phyloP scores from a whole-genome alignment of 2,329 filamentous ascomycete species.

The Apiospora phragmitis region DNA sequence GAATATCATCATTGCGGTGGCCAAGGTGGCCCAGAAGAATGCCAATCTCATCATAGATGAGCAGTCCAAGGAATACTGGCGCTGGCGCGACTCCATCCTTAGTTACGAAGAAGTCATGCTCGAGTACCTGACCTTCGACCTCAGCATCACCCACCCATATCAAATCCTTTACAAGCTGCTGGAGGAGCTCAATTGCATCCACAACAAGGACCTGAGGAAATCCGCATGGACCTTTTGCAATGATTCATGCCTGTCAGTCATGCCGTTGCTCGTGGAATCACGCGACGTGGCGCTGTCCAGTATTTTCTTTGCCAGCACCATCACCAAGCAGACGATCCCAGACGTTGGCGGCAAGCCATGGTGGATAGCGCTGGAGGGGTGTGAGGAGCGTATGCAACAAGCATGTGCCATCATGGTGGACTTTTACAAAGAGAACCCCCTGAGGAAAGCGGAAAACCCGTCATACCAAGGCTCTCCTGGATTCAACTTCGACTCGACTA shows the following conservation, averaged over 20 bases:
- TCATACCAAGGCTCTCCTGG: slow-evolving; percentile 52
- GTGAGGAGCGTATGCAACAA: slow-evolving; percentile 66
- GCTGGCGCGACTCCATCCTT: slow-evolving; percentile 92
- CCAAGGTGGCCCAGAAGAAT: slow-evolving; percentile 93
- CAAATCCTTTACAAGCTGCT: slow-evolving; percentile 81
- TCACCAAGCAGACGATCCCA: slow-evolving; percentile 73
- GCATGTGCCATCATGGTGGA: slow-evolving; percentile 77
- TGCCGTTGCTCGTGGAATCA: slow-evolving; percentile 79
- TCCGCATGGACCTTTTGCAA: slow-evolving; percentile 93
- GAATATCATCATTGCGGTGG: slow-evolving; percentile 90
- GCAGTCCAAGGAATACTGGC: slow-evolving; percentile 97
- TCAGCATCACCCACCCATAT: slow-evolving; percentile 88
- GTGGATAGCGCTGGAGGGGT: slow-evolving; percentile 80
- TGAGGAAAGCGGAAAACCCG: slow-evolving; percentile 56
- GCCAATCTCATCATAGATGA: slow-evolving; percentile 88
- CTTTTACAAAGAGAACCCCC: slow-evolving; percentile 65
- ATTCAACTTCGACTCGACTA: slow-evolving; percentile 55
- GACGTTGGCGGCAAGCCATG: slow-evolving; percentile 76
- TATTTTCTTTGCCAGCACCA: slow-evolving; percentile 82
- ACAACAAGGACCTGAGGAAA: slow-evolving; percentile 81
- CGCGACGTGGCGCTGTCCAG: slow-evolving; percentile 81
- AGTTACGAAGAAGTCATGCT: slow-evolving; percentile 91
- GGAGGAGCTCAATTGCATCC: slow-evolving; percentile 68
- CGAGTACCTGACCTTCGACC: slow-evolving; percentile 89
- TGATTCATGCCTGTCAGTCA: slow-evolving; percentile 79